These are phyloP conservation scores for Pleoardoris graminearum DNA, from an alignment of 2,329 filamentous ascomycete species.

Conservation along the genomic window DNA sequence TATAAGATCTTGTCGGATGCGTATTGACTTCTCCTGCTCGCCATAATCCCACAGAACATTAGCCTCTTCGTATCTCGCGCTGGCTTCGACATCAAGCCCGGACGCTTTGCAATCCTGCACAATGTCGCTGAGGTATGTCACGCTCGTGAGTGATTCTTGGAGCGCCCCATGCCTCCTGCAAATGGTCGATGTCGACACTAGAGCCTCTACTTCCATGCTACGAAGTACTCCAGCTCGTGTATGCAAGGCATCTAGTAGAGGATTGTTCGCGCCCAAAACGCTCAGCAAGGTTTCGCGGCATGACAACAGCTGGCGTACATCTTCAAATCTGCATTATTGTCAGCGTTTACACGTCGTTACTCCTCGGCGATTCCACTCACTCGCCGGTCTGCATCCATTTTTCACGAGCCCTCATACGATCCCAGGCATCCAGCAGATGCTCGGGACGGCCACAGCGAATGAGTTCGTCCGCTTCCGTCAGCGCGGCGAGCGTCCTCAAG, in stretches of 20 bases:
- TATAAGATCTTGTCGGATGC: conserved; percentile 75
- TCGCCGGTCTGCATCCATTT: conserved; percentile 82
- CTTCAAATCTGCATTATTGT: conserved; percentile 65
- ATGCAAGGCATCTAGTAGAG: conserved; percentile 63
- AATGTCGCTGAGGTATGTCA: conserved; percentile 79
- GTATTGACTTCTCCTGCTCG: conserved; percentile 85
- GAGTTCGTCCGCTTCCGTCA: conserved; percentile 82
- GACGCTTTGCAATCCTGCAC: conserved; percentile 68
- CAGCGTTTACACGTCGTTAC: neutral
- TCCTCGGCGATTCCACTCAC: conserved; percentile 54
- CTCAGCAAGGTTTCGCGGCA: conserved; percentile 83
- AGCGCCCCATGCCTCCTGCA: conserved; percentile 78
- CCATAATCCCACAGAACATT: conserved; percentile 93
- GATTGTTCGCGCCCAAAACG: conserved; percentile 71
- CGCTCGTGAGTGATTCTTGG: conserved; percentile 84
- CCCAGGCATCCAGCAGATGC: conserved; percentile 65
- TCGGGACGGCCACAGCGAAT: conserved; percentile 62
- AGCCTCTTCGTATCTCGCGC: conserved; percentile 79
- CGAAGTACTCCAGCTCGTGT: conserved; percentile 67
- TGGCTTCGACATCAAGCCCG: conserved; percentile 76
- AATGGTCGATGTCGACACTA: conserved; percentile 73
- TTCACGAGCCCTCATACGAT: conserved; percentile 66
- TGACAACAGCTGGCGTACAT: conserved; percentile 78
- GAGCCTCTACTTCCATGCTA: conserved; percentile 73
- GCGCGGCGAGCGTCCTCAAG: conserved; percentile 61